Conservation (phyloP, 352 stramenopile genomes). For the Phytophthora hibernalis region DNA sequence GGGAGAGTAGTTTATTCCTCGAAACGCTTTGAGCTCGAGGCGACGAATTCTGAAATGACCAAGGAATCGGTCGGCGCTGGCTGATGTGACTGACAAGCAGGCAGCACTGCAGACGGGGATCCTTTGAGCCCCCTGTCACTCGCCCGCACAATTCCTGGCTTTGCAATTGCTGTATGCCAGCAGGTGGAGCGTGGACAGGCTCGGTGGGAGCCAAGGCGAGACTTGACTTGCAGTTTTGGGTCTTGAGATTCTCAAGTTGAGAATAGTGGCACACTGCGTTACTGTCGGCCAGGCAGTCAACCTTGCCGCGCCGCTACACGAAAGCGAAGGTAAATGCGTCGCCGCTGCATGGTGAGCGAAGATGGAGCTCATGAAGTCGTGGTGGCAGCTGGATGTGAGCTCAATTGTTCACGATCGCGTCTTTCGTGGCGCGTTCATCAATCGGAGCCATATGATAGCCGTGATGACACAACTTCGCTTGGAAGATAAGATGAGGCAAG, state of each 20-base stretch:
- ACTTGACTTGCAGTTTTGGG: not conserved
- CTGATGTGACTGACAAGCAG: constrained; percentile 31
- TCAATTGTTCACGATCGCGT: constrained; percentile 17
- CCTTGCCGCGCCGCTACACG: constrained; percentile 13
- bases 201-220: constrained; percentile 17
- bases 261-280: constrained; percentile 12
- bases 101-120: constrained; percentile 28
- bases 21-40: constrained; percentile 31
- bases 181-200: constrained; percentile 29
- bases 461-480: constrained; percentile 17
- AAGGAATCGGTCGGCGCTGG: constrained; percentile 2
- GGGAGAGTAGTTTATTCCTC: constrained; percentile 1
- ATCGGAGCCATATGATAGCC: constrained; percentile 3
- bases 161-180: constrained; percentile 33
- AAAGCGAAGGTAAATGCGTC: not conserved
- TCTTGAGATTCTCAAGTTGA: no score
- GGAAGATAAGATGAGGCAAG: constrained; percentile 38
- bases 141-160: constrained; percentile 7
- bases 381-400: constrained; percentile 4
- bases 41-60: constrained; percentile 44
- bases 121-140: constrained; percentile 23
- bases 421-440: constrained; percentile 16
- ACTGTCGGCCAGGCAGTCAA: constrained; percentile 25
- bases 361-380: not conserved
- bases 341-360: not conserved